These are phyloP conservation scores for Globisporangium lucens DNA, from an alignment of 352 stramenopile genomes.

Conservation along the genomic window DNA sequence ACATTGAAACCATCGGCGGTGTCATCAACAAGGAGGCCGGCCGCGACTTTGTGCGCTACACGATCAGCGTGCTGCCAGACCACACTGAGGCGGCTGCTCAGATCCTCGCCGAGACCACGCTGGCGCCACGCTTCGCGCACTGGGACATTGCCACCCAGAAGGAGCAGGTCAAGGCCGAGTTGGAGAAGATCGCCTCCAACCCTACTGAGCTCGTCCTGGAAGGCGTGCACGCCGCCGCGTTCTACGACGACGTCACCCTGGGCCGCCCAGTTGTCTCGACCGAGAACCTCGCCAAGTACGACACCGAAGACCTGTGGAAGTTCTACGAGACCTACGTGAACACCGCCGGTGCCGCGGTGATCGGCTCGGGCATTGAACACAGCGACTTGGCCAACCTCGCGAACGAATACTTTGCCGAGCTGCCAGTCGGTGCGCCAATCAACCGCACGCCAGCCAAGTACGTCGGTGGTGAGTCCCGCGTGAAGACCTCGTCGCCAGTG, in stretches of 20 bases:
- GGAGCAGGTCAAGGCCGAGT: conserved; percentile 55
- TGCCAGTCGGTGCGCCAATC: conserved; percentile 31
- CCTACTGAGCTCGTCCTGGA: conserved; percentile 48
- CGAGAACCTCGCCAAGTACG: conserved; percentile 57
- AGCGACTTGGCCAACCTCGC: conserved; percentile 54
- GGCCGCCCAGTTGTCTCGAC: conserved; percentile 43
- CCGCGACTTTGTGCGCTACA: conserved; percentile 78
- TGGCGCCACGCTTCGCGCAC: conserved; percentile 70
- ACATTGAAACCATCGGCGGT: conserved; percentile 79
- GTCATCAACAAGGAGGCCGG: conserved; percentile 53
- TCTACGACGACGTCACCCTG: conserved; percentile 78
- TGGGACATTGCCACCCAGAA: conserved; percentile 81
- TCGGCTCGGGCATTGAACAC: conserved; percentile 67
- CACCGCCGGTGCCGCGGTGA: conserved; percentile 49
- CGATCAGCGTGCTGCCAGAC: conserved; percentile 70
- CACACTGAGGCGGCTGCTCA: conserved; percentile 58
- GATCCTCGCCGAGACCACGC: conserved; percentile 78
- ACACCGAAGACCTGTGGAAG: conserved; percentile 40
- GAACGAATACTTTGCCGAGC: conserved; percentile 56
- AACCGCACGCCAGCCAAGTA: conserved; percentile 44
- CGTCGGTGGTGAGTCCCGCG: conserved; percentile 73
- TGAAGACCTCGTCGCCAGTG: conserved; percentile 51
- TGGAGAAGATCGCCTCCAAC: conserved; percentile 39
- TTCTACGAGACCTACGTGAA: conserved; percentile 78
- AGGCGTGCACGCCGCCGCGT: conserved; percentile 66